Conservation (phyloP, 495 filamentous ascomycete species). For the Penicillium paradoxum region DNA sequence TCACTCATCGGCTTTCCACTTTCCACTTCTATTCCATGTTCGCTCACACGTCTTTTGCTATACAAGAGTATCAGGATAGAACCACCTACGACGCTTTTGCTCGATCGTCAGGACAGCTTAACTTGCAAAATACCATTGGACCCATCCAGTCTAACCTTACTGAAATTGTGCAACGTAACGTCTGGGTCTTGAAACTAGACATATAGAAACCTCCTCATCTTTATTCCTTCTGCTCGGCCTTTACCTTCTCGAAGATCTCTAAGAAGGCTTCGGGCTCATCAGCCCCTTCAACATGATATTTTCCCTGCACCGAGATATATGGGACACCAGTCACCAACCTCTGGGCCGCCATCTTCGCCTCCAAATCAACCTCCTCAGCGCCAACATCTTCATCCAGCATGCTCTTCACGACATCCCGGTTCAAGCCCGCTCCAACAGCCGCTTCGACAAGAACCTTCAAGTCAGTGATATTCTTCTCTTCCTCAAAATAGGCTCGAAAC, state of each 20-base stretch:
- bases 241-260: slow-evolving; percentile 49
- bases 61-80: not conserved
- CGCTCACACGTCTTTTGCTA: not conserved
- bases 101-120: not conserved
- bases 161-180: too few relatives aligned
- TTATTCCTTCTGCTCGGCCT: slow-evolving; percentile 27
- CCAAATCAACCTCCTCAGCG: slow-evolving; percentile 58
- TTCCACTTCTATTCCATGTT: too few relatives aligned
- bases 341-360: slow-evolving; percentile 55
- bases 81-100: not conserved
- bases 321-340: slow-evolving; percentile 67
- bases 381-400: slow-evolving; percentile 65
- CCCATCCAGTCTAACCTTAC: not conserved
- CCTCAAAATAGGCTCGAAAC: slow-evolving; percentile 72
- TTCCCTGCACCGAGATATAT: slow-evolving; percentile 63
- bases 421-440: slow-evolving; percentile 59
- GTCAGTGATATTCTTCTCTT: slow-evolving; percentile 71
- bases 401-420: slow-evolving; percentile 50
- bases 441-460: slow-evolving; percentile 54
- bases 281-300: slow-evolving; percentile 59
- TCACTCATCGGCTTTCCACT: too few relatives aligned
- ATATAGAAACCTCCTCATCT: too few relatives aligned
- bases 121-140: not conserved
- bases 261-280: slow-evolving; percentile 56
- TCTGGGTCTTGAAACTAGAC: not conserved